Base-by-base conservation (phyloP, 2,329 filamentous ascomycete species). In the Colletotrichum chrysophilum region DNA sequence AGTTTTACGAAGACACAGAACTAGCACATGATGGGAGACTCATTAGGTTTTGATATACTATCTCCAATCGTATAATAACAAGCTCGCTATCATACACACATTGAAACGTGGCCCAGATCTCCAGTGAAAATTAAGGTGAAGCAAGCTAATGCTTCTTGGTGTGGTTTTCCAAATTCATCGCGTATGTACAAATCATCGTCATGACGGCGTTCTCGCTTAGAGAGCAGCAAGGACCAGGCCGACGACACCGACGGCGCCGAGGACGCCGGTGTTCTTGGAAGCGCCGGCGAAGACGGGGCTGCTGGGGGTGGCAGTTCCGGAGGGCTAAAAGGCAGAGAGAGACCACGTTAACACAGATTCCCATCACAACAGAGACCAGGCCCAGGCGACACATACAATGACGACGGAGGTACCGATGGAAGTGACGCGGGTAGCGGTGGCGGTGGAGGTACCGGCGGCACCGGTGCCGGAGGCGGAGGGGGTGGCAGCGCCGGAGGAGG, bases 351-450 rank as follows among this genome's bases (percentile, higher is more conserved):
- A 66, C 43, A 71, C 12, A 30, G 7, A 14, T 67, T 62, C 21
- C 16, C 43, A 28, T 43, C 32, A 74, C 56, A 70, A 2, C 67
- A 71, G 52, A 71, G 60, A 74, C 71, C 67, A 74, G 24, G 52
- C 61, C 71, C 71, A 71, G 67, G 52, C 71, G 67, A 24, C 60
- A 71, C 71, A 71, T 74, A 66, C 71, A 61, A 71, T 71, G 58
- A 66, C 60, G 52, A 74, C 65, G 48, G 67, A 66, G 34, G 71
- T 71, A n/a, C 71, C 71, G 61, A 71, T 71, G 52, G 71, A 66
- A 24, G 61, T 70, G 71, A 36, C 26, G 48, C 66, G 66, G 66
- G 66, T 70, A 14, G n/a, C 71, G n/a, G 48, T 66, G 48, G 48
- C 61, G 30, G 70, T 18, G 38, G 70, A 73, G 14, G 62, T 38